Base-by-base conservation (phyloP, 495 filamentous ascomycete species). In the Aspergillus kassunensis region DNA sequence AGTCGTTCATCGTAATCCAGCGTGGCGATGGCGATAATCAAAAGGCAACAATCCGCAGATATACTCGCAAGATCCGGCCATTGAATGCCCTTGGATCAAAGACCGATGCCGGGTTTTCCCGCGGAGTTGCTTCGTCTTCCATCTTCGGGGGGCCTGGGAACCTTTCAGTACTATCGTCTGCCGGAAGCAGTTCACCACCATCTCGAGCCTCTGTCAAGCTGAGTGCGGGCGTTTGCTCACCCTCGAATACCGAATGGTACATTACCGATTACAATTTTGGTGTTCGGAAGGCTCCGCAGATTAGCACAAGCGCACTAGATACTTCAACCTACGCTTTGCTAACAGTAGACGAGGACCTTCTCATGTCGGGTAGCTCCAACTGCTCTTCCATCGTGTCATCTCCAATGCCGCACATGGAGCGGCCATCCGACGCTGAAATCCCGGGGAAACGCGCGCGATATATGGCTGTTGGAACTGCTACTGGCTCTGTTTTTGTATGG, bases 401-500 rank as follows among this genome's bases (percentile, higher is more conserved):
- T 5, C 84, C 85, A 55, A 63, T 75, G 13, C 71, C 65, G 29
- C 76, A 65, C 73, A 86, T 64, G 65, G 66, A 68, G 27, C 63
- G 69, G 21, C 65, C 70, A 16, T 58, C 66, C 0, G 69, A 71
- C 16, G 58, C 67, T 0, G 79, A 81, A 48, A 77, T 96, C 37
- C 92, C 93, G 20, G 93, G 93, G 11, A 86, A 90, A 50, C 81
- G 90, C 43, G 88, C 86, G 24, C 86, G 93, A 19, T 81, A 95
- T 18, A 58, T 97, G 33, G 89, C 90, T 10, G 72, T 87, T 18
- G 93, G 93, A 21, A 97, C 90, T 6, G 81, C 80, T 35, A 82
- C 71, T n/a, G 93, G 95, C 13, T 75, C 72, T 40, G 74, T 98
- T 15, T 72, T 91, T 23, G 61, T 96, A 2, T 98, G 92, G 91